phyloP scores from a whole-genome alignment of 2,329 filamentous ascomycete species.

The Xylariomycetidae sp. region DNA sequence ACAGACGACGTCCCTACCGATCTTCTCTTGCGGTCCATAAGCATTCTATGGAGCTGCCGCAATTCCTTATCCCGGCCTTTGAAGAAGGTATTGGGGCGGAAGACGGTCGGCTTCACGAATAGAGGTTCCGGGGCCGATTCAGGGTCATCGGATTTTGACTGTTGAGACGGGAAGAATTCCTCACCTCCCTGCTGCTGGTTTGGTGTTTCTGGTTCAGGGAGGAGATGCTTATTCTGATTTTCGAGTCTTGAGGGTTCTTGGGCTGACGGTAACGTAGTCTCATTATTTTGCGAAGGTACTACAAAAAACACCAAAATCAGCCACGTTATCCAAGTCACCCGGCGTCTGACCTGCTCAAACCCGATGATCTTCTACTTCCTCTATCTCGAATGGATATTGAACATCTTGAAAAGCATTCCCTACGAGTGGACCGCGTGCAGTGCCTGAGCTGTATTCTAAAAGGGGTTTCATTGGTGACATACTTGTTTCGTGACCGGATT shows the following conservation, averaged over 20 bases:
- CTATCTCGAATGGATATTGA: conserved; percentile 27
- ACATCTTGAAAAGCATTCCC: conserved; percentile 20
- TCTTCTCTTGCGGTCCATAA: conserved; percentile 53
- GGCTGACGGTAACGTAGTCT: conserved; percentile 22
- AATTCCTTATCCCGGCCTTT: conserved; percentile 56
- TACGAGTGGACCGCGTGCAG: conserved; percentile 17
- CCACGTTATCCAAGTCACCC: conserved; percentile 6
- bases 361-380: conserved; percentile 23
- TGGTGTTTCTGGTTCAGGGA: conserved; percentile 22
- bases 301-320: conserved; percentile 27
- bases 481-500: conserved; percentile 21
- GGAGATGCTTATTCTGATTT: conserved; percentile 20
- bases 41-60: conserved; percentile 51
- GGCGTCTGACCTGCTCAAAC: conserved; percentile 10
- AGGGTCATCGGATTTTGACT: conserved; percentile 20
- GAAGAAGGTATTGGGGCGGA: conserved; percentile 56
- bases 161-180: conserved; percentile 24
- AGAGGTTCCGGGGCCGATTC: conserved; percentile 18
- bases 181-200: conserved; percentile 16
- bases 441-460: conserved; percentile 13
- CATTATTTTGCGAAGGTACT: conserved; percentile 29
- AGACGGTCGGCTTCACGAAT: conserved; percentile 47
- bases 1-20: conserved; percentile 57
- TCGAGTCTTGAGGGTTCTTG: conserved; percentile 22
- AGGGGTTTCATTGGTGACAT: conserved; percentile 24